Evolutionary conservation across 2,329 filamentous ascomycete genomes (phyloP), one percentile per base, ranked within the genome.

Genomic region (Diplodia corticola): DNA sequence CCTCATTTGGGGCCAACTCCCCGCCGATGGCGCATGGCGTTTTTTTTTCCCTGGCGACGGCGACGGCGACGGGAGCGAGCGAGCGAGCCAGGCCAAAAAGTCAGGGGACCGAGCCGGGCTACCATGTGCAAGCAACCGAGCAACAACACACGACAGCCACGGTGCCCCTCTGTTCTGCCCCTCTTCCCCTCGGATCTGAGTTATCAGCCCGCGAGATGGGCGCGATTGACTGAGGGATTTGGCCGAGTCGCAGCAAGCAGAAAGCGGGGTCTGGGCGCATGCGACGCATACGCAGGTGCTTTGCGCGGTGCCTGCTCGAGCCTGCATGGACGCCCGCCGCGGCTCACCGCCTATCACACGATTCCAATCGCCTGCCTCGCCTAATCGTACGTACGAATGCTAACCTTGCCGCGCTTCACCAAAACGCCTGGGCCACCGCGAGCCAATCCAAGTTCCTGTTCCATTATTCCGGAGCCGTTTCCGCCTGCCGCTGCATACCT

Each of bases 21-120:
- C 55, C 22, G 24, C 55, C 55, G 54, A 59, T 15, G 33, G 35
- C 40, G 17, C 22, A 59, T 57, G 53, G 55, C 37, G 37, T 46
- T 59, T 57, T 22, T 28, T 30, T 30, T 20, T n/a, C n/a, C n/a
- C n/a, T n/a, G n/a, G n/a, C n/a, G n/a, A n/a, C n/a, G n/a, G n/a
- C n/a, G n/a, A n/a, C n/a, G n/a, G n/a, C n/a, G 53, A 37, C 54
- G 24, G 30, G 35, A 40, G 53, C 44, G 33, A 37, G 30, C 26
- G 33, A 30, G 26, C 24, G 54, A 26, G 22, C 28, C 5, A 35
- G 28, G 12, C 28, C n/a, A n/a, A n/a, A n/a, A 20, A 24, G 17
- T 10, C 26, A n/a, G 49, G 12, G 48, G 20, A 6, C 48, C 13
- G n/a, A n/a, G n/a, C n/a, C n/a, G n/a, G n/a, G n/a, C n/a, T n/a